Conservation (phyloP, 2,329 filamentous ascomycete species). For the Aspergillus sp. region DNA sequence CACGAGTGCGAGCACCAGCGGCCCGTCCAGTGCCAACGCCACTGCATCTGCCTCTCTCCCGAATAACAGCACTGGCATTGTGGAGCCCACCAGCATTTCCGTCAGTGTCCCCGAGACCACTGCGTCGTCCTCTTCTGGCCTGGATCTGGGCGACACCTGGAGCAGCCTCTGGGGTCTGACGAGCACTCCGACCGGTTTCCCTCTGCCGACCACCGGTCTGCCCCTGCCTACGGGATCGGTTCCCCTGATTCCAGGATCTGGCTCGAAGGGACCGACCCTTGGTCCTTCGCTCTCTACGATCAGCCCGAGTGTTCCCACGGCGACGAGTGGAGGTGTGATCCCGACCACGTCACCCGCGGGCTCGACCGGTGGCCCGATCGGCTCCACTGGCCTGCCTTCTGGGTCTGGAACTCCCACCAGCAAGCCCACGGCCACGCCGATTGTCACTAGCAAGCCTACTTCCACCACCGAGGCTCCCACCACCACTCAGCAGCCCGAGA, state of each 20-base stretch:
- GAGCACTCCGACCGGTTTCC: background rate
- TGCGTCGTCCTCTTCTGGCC: slow-evolving; percentile 1
- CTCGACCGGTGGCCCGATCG: slow-evolving; percentile 6
- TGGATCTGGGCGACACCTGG: slow-evolving; percentile 7
- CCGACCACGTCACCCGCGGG: slow-evolving; percentile 15
- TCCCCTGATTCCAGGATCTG: background rate
- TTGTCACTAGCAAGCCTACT: slow-evolving; percentile 7
- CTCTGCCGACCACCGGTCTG: background rate
- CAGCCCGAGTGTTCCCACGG: slow-evolving; percentile 15
- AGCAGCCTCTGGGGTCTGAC: slow-evolving; percentile 12
- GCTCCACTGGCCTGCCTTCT: background rate
- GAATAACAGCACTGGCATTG: background rate
- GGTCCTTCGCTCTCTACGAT: slow-evolving; percentile 2
- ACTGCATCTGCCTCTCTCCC: too few species aligned
- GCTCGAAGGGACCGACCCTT: background rate
- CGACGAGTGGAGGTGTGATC: slow-evolving; percentile 7
- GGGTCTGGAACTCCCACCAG: background rate
- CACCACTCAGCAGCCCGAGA: slow-evolving; percentile 16
- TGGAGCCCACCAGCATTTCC: slow-evolving; percentile 18
- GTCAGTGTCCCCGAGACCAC: slow-evolving; percentile 26
- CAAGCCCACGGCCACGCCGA: background rate
- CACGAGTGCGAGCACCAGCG: background rate
- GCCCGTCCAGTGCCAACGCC: too few species aligned
- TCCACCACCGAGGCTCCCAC: slow-evolving; percentile 20
- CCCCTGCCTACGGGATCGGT: background rate